phyloP scores from a whole-genome alignment of 2,329 filamentous ascomycete species.

The Exophiala spinifera region DNA sequence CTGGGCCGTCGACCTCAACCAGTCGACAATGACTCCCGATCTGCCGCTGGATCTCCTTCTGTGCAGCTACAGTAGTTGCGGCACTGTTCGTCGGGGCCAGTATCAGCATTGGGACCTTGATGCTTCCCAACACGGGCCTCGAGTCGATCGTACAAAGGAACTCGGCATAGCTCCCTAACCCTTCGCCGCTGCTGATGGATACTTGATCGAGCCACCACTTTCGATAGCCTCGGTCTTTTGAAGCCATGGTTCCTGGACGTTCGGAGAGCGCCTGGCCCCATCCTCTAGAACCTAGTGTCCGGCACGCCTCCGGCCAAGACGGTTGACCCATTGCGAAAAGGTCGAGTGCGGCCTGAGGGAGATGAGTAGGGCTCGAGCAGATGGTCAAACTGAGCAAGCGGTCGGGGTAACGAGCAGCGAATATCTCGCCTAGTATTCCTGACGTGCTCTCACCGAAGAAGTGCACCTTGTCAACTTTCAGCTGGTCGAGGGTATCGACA shows the following conservation, averaged over 20 bases:
- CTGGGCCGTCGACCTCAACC: conserved; percentile 6
- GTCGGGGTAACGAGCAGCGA: conserved; percentile 11
- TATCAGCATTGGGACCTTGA: conserved; percentile 11
- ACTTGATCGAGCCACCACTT: conserved; percentile 18
- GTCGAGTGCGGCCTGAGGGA: conserved; percentile 2
- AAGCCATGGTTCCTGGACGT: conserved; percentile 13
- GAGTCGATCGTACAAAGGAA: conserved; percentile 14
- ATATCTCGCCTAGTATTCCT: conserved; percentile 18
- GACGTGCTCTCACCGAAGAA: conserved; percentile 17
- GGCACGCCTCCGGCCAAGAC: conserved; percentile 10
- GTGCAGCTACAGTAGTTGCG: conserved; percentile 13
- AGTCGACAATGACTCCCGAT: not conserved
- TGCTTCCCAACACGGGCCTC: conserved; percentile 8
- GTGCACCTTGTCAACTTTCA: conserved; percentile 12
- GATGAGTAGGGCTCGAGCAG: conserved; percentile 13
- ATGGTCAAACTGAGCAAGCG: conserved; percentile 9
- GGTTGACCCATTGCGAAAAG: conserved; percentile 13
- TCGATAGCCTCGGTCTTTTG: conserved; percentile 6
- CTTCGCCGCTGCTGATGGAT: conserved; percentile 8
- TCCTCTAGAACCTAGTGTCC: conserved; percentile 4
- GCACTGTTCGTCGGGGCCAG: conserved; percentile 17
- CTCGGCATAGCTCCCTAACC: conserved; percentile 15
- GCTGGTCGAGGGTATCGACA: conserved; percentile 16
- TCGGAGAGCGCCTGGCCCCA: conserved; percentile 9
- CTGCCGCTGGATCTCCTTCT: conserved; percentile 9